Conservation (phyloP, 345 rosid species). For the Pistacia vera region DNA sequence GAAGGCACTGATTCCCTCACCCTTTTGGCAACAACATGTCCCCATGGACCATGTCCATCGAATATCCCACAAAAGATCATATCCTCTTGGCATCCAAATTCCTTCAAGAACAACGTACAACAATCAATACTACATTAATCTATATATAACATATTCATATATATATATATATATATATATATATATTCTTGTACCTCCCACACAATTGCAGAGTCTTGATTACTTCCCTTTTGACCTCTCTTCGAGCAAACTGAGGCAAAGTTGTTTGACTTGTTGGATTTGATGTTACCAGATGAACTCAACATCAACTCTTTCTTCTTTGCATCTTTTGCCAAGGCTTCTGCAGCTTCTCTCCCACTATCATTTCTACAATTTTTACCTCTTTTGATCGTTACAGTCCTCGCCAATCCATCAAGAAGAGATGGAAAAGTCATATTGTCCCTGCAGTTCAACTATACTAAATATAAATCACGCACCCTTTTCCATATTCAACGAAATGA, state of each 20-base stretch:
- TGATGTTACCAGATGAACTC: slow-evolving; percentile 58
- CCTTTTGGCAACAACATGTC: slow-evolving; percentile 69
- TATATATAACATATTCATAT: too few species aligned
- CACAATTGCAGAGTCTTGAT: slow-evolving; percentile 75
- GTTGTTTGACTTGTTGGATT: slow-evolving; percentile 46
- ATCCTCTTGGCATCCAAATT: slow-evolving; percentile 89
- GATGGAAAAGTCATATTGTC: slow-evolving; percentile 46
- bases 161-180: too few species aligned
- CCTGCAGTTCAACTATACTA: slow-evolving; percentile 16
- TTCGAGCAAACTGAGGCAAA: slow-evolving; percentile 71
- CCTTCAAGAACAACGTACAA: slow-evolving; percentile 32
- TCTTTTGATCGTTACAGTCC: slow-evolving; percentile 62
- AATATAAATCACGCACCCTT: background rate
- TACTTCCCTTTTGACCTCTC: slow-evolving; percentile 79
- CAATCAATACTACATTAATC: too few species aligned
- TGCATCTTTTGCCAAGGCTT: slow-evolving; percentile 64
- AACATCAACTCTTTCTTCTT: slow-evolving; percentile 62
- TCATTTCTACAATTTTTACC: slow-evolving; percentile 38
- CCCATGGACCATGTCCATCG: slow-evolving; percentile 99
- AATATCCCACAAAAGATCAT: slow-evolving; percentile 80
- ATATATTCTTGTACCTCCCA: slow-evolving; percentile 65
- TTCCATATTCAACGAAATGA: background rate
- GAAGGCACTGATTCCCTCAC: slow-evolving; percentile 55
- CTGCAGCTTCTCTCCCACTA: slow-evolving; percentile 65
- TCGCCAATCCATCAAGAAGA: slow-evolving; percentile 64